Evolutionary conservation across 768 basidiomycete species (phyloP).

Genomic region (Xerocomellus amylosporus): DNA sequence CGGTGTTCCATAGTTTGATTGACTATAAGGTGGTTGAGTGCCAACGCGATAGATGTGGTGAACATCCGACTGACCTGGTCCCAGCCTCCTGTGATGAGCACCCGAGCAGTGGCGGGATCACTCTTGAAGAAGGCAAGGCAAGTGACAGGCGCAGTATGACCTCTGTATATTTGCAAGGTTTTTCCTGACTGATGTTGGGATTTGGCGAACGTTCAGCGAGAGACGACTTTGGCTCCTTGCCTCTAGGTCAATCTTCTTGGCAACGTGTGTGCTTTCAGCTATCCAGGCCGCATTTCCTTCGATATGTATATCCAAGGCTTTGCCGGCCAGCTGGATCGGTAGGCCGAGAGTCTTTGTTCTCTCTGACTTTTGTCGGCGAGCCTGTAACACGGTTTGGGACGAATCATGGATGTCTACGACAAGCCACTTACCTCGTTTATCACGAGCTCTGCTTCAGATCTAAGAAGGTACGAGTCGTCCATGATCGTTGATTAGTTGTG

Average conservation of each 20-base stretch:
- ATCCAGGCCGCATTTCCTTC: constrained; percentile 74
- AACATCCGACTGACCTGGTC: constrained; percentile 57
- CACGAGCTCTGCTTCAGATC: constrained; percentile 32
- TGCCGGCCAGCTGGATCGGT: constrained; percentile 75
- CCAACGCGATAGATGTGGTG: not conserved
- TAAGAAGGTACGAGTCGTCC: constrained; percentile 29
- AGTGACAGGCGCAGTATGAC: constrained; percentile 89
- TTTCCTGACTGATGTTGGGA: constrained; percentile 64
- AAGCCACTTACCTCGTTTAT: constrained; percentile 25
- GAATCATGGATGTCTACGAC: not conserved
- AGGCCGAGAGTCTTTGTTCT: constrained; percentile 68
- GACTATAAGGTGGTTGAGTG: constrained; percentile 46
- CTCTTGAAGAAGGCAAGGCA: constrained; percentile 66
- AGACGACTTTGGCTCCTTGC: constrained; percentile 39
- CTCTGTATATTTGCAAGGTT: constrained; percentile 70
- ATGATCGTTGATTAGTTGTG: constrained; percentile 9
- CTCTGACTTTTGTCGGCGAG: constrained; percentile 70
- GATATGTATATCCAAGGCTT: constrained; percentile 69
- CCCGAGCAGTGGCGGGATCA: constrained; percentile 35
- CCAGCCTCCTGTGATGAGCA: constrained; percentile 92
- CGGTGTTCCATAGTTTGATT: constrained; percentile 82
- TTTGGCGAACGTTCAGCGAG: constrained; percentile 7
- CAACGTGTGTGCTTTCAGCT: constrained; percentile 79
- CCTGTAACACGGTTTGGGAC: constrained; percentile 37
- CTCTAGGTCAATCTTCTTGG: constrained; percentile 73